phyloP scores from a whole-genome alignment of 768 basidiomycete species.

The Mycena filopes region DNA sequence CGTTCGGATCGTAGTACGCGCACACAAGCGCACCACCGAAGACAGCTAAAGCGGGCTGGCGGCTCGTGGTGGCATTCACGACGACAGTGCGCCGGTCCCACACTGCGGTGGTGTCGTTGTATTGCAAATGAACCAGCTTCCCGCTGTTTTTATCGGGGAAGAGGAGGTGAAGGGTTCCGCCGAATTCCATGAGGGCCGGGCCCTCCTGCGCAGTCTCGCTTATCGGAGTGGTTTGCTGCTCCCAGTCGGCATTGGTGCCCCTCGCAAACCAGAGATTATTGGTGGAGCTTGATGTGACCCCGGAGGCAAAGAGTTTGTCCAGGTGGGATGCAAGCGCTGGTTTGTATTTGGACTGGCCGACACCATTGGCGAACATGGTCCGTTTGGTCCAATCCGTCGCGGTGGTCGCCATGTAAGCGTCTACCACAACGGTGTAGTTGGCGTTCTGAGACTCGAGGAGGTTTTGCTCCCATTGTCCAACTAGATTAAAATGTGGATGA shows the following conservation, averaged over 20 bases:
- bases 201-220: constrained; percentile 3
- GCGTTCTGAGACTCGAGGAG: background rate
- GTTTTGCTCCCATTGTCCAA: constrained; percentile 13
- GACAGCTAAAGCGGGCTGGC: background rate
- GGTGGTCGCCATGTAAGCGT: background rate
- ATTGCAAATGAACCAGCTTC: constrained; percentile 14
- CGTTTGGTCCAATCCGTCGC: too few species aligned
- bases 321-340: constrained; percentile 7
- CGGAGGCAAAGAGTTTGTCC: background rate
- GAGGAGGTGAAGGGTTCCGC: constrained; percentile 2
- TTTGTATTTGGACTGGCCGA: constrained; percentile 12
- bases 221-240: constrained; percentile 1
- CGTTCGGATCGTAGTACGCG: background rate
- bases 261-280: constrained; percentile 3
- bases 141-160: constrained; percentile 15
- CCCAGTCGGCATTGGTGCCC: constrained; percentile 1
- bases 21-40: constrained; percentile 11
- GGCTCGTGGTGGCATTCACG: background rate
- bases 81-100: constrained; percentile 6
- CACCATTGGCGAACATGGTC: background rate
- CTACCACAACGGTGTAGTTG: background rate
- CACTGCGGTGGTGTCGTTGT: background rate
- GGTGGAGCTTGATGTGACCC: background rate
- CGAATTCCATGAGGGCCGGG: constrained; percentile 7
- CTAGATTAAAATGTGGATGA: background rate